Percentiles rank a stretch among this genome's conserved stretches.
Evolutionary conservation across 305 asterid genomes (phyloP).

Genomic region (Stenogyne calaminthoides): DNA sequence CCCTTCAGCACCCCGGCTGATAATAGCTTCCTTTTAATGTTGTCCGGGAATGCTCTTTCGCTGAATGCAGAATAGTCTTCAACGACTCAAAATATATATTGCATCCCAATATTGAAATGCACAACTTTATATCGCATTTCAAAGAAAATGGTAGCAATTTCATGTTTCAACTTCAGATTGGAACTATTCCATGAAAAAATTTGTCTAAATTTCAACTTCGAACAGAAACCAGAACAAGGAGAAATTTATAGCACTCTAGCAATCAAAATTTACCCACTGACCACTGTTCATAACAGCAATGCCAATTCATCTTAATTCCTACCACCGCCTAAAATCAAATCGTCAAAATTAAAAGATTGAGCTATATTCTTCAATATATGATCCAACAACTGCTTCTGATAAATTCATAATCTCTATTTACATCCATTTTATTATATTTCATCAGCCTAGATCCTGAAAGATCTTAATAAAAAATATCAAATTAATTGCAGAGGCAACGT

Average conservation of each 20-base stretch:
- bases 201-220: neutral
- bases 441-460: constrained; percentile 30
- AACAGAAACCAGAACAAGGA: neutral
- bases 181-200: neutral
- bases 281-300: neutral
- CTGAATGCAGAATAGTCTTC: constrained; percentile 14
- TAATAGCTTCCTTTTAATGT: neutral
- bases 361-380: constrained; percentile 7
- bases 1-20: neutral
- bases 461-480: constrained; percentile 15
- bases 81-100: constrained; percentile 14
- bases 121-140: neutral
- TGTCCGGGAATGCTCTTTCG: neutral
- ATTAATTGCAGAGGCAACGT: neutral
- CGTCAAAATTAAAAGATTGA: neutral
- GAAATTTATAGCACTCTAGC: neutral
- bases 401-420: constrained; percentile 20
- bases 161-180: neutral
- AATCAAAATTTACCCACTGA: neutral
- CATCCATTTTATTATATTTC: constrained; percentile 14
- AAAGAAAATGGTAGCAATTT: neutral
- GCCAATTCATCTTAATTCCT: constrained; percentile 4
- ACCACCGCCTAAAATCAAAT: constrained; percentile 13
- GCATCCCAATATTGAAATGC: neutral
- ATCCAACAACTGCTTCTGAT: constrained; percentile 16